These are phyloP conservation scores for Leptographium lundbergii DNA, from an alignment of 2,329 filamentous ascomycete species.

Conservation along the genomic window DNA sequence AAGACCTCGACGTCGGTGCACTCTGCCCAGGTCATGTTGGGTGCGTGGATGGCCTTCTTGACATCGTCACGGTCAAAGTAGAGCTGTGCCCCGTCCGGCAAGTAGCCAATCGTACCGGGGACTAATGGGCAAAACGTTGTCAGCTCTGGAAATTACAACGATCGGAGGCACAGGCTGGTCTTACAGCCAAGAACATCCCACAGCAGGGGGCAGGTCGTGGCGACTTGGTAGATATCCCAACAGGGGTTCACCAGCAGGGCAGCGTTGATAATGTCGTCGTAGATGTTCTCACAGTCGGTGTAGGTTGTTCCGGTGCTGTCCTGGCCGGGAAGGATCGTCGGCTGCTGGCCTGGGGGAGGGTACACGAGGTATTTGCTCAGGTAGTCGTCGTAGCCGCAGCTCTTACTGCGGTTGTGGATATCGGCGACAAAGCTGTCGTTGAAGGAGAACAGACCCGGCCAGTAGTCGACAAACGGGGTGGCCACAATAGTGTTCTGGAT, in stretches of 20 bases:
- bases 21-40: conserved; percentile 36
- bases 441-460: conserved; percentile 46
- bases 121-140: conserved; percentile 15
- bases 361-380: conserved; percentile 51
- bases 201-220: conserved; percentile 55
- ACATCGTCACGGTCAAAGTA: conserved; percentile 56
- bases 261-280: conserved; percentile 40
- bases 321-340: conserved; percentile 30
- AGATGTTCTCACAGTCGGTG: conserved; percentile 43
- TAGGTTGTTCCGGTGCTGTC: conserved; percentile 22
- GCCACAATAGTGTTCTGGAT: conserved; percentile 34
- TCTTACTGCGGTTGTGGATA: conserved; percentile 36
- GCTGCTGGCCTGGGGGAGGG: conserved; percentile 52
- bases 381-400: conserved; percentile 52
- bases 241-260: conserved; percentile 55
- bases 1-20: conserved; percentile 33
- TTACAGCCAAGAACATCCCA: conserved; percentile 53
- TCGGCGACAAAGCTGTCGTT: conserved; percentile 44
- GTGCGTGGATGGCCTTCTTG: conserved; percentile 19
- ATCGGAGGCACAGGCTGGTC: background rate
- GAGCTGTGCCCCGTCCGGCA: conserved; percentile 46
- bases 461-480: conserved; percentile 48
- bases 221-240: conserved; percentile 66
- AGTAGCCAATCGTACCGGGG: conserved; percentile 51
- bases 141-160: background rate